Conservation (phyloP, 2,329 filamentous ascomycete genomes). For the Fusarium sp. region DNA sequence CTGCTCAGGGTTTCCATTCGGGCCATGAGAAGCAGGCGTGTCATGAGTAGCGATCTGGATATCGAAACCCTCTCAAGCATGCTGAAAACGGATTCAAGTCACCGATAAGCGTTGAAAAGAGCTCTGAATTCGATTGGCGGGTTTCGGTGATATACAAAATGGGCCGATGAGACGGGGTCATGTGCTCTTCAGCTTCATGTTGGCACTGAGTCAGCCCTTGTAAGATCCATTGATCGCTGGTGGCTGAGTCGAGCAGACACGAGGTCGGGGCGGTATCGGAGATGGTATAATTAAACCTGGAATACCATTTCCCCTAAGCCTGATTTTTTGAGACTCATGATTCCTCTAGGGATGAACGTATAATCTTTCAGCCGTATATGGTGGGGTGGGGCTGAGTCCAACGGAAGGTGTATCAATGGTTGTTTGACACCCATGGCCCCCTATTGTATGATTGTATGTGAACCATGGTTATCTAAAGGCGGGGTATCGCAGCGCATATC, state of each 20-base stretch:
- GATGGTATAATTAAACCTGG: background rate
- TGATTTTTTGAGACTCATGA: background rate
- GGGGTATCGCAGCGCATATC: background rate
- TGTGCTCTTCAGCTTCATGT: slow-evolving; percentile 12
- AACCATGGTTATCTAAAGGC: background rate
- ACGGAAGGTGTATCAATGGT: background rate
- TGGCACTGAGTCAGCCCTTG: slow-evolving; percentile 14
- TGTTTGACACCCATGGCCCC: background rate
- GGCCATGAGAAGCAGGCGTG: background rate
- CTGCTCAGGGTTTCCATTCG: slow-evolving; percentile 1
- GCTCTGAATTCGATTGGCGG: slow-evolving; percentile 11
- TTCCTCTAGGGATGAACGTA: background rate
- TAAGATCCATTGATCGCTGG: background rate
- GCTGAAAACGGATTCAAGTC: background rate
- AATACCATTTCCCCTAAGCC: background rate
- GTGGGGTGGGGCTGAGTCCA: background rate
- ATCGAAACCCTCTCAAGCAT: background rate
- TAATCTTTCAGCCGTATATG: background rate
- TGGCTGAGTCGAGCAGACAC: background rate
- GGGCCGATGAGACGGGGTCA: slow-evolving; percentile 13
- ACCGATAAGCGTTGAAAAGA: background rate
- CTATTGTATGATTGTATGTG: background rate
- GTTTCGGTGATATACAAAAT: background rate
- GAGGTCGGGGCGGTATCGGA: slow-evolving; percentile 28
- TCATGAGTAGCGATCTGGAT: slow-evolving; percentile 7